Evolutionary conservation across 129 eudicot genomes (phyloP), one percentile per base, ranked within the genome.

Genomic region (Artemisia annua): DNA sequence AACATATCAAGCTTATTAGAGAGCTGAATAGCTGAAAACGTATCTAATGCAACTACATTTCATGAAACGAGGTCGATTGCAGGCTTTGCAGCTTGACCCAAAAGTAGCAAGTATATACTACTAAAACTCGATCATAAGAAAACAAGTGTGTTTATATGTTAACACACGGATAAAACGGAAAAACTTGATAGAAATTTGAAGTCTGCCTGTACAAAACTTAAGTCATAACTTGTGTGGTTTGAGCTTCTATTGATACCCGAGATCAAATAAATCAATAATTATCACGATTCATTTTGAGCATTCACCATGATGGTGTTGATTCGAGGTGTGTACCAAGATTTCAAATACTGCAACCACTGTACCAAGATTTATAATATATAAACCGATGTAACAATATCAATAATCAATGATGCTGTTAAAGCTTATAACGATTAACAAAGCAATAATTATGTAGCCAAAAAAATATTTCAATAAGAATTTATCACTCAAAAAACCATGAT

Each of bases 401-500:
- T 44, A 66, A 12, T 44, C n/a, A 10, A 48, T 15, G 50, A 26
- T 69, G 62, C 17, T 30, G 62, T n/a, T 28, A 24, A 49, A 52
- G 13, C 62, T 51, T 28, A 69, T 28, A 48, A 69, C 11, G 26
- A 68, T 16, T 15, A 15, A 7, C 60, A n/a, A 26, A 51, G 1
- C 28, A 61, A 26, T 26, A 61, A 26, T 26, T 9, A n/a, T 20
- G 12, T 12, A n/a, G 43, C 19, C 11, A 50, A 56, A 19, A 13
- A 17, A n/a, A 56, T 48, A 67, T 48, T 48, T 67, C 55, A 14
- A 26, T 32, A 30, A 30, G 51, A 70, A 35, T 54, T 18, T 18
- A 70, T 35, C 70, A 70, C 32, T 62, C 61, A 53, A 28, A 73
- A 28, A 52, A 74, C 39, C 67, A 76, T 49, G 13, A 77, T 49